Percentiles rank a stretch among this genome's conserved stretches.
Conservation (phyloP, 192 early-diverging fungal genomes). For the Chytriomyces sp. region DNA sequence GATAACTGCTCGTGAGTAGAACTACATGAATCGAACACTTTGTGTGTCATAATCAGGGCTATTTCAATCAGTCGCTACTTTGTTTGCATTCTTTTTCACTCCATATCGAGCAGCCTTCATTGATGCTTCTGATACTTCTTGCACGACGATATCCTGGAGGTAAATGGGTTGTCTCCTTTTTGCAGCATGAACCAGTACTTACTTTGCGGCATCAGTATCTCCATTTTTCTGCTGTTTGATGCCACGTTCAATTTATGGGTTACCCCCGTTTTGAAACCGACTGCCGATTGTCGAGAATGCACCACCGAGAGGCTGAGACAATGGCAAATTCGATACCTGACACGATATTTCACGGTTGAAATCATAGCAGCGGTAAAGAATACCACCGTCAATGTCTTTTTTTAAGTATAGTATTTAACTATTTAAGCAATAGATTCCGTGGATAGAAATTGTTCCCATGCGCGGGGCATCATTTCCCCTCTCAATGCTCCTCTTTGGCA, state of each 20-base stretch:
- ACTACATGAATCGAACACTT: not conserved
- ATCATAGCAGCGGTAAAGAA: not conserved
- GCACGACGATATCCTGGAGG: not conserved
- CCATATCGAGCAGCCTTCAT: constrained; percentile 6
- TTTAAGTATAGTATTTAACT: not conserved
- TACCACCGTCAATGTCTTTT: not conserved
- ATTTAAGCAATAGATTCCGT: not conserved
- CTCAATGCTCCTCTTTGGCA: not conserved
- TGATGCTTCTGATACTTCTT: not conserved
- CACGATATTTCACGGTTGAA: not conserved
- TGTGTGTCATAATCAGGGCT: not conserved
- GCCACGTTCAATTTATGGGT: not conserved
- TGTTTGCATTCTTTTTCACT: not conserved
- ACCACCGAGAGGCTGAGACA: not conserved
- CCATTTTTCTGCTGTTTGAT: not conserved
- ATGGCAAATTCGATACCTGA: constrained; percentile 4
- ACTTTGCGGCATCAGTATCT: not conserved
- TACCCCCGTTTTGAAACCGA: not conserved
- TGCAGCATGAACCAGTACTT: not conserved
- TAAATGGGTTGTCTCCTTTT: not conserved
- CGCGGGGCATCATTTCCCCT: not conserved
- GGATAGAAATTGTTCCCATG: not conserved
- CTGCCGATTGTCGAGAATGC: not conserved
- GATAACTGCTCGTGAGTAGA: not conserved
- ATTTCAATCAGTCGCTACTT: not conserved